phyloP scores from a whole-genome alignment of 2,329 filamentous ascomycete species.

The Bretziella fagacearum region DNA sequence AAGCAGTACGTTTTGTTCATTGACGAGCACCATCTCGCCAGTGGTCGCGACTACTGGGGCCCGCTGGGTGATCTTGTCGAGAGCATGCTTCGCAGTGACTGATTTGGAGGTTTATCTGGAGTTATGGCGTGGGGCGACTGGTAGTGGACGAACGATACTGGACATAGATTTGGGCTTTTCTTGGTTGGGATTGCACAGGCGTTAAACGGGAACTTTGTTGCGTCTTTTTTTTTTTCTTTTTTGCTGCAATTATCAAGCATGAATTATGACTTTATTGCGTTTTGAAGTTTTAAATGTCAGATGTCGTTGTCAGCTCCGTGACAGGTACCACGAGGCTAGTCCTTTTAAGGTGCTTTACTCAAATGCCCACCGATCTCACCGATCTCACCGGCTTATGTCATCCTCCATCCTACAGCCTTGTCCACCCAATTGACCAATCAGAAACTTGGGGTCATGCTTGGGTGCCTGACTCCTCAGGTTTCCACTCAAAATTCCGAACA shows the following conservation, averaged over 20 bases:
- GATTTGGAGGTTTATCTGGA: slow-evolving; percentile 5
- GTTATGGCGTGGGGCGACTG: not conserved
- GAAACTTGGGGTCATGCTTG: not conserved
- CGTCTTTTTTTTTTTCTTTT: not conserved
- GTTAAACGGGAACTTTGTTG: not conserved
- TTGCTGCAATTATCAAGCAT: not conserved
- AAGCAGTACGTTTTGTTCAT: slow-evolving; percentile 99
- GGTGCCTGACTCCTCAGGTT: slow-evolving; percentile 14
- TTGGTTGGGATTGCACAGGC: slow-evolving; percentile 1
- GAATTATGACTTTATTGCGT: not conserved
- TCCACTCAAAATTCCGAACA: slow-evolving; percentile 14
- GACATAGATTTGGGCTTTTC: slow-evolving; percentile 1
- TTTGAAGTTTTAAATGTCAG: not conserved
- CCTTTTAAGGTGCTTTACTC: no score
- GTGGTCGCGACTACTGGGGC: slow-evolving; percentile 93
- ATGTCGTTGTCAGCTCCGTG: not conserved
- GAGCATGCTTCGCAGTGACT: slow-evolving; percentile 93
- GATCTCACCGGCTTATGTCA: slow-evolving; percentile 12
- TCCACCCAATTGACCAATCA: not conserved
- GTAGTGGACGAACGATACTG: not conserved
- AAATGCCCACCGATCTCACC: not conserved
- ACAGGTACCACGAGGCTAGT: not conserved
- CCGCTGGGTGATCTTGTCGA: slow-evolving; percentile 90
- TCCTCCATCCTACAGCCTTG: slow-evolving; percentile 8
- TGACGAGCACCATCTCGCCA: slow-evolving; percentile 84